These are phyloP conservation scores for Thraustochytrium sp. DNA, from an alignment of 352 stramenopile species.

Conservation along the genomic window DNA sequence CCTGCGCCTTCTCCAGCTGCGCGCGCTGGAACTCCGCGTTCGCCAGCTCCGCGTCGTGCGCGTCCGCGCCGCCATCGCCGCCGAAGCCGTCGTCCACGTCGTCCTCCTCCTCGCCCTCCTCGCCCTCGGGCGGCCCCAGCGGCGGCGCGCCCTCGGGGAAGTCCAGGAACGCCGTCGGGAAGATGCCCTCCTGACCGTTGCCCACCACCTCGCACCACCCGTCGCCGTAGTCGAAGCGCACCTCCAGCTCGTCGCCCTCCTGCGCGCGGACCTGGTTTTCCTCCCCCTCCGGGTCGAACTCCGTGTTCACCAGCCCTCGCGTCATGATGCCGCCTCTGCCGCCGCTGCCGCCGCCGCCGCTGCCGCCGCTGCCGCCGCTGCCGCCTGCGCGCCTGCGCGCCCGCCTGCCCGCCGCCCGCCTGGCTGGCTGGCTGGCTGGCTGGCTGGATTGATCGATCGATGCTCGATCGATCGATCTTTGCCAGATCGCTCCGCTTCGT, in stretches of 20 bases:
- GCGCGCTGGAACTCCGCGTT: constrained; percentile 5
- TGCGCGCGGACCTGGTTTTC: constrained; percentile 6
- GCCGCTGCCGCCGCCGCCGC: too few species aligned
- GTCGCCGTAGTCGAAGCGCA: constrained; percentile 43
- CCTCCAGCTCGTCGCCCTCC: constrained; percentile 33
- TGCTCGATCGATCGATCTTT: too few species aligned
- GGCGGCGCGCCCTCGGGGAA: constrained; percentile 29
- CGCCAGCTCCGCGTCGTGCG: not conserved
- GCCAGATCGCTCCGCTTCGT: too few species aligned
- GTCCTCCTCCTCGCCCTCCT: not conserved
- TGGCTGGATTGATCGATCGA: not conserved
- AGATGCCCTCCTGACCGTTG: constrained; percentile 30
- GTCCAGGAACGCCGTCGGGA: constrained; percentile 43
- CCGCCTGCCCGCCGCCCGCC: too few species aligned
- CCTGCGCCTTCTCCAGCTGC: constrained; percentile 9
- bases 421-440: not conserved
- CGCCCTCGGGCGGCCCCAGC: not conserved
- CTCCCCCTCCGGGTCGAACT: constrained; percentile 1
- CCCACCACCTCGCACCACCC: constrained; percentile 37
- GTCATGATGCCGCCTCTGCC: not conserved
- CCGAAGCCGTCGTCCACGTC: not conserved
- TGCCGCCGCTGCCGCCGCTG: too few species aligned
- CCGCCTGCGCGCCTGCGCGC: too few species aligned
- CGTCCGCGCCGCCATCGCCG: not conserved
- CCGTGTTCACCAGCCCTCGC: constrained; percentile 30